A percentile compares a stretch with the other conserved stretches of the same genome.
Evolutionary conservation across 441 rosid species (phyloP).

Genomic region (Erodium chrysanthum): DNA sequence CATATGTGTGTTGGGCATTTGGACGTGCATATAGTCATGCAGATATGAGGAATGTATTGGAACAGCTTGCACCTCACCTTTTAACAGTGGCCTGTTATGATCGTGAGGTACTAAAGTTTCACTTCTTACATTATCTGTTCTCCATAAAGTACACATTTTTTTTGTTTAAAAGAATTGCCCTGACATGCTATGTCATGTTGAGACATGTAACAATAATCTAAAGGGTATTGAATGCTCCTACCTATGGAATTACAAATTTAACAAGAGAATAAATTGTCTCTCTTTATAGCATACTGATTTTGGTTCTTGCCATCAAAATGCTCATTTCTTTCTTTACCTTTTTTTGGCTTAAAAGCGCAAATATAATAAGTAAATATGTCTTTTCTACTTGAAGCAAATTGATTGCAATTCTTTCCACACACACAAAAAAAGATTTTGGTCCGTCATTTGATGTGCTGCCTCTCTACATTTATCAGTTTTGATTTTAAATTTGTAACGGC

Average conservation of each 20-base stretch:
- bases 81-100: slow-evolving; percentile 86
- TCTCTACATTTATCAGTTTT: not conserved
- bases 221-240: too few relatives aligned
- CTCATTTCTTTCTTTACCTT: not conserved
- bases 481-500: not conserved
- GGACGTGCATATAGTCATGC: slow-evolving; percentile 85
- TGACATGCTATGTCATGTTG: not conserved
- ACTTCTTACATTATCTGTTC: slow-evolving; percentile 16
- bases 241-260: too few relatives aligned
- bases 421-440: not conserved
- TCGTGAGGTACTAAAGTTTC: slow-evolving; percentile 58
- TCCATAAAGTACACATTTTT: not conserved
- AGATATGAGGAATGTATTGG: slow-evolving; percentile 73
- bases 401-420: not conserved
- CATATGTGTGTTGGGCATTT: slow-evolving; percentile 99
- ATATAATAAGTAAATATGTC: not conserved
- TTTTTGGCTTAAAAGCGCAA: not conserved
- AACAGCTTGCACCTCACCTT: slow-evolving; percentile 80
- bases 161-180: not conserved
- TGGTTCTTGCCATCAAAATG: not conserved
- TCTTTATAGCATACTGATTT: not conserved
- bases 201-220: too few relatives aligned
- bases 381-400: not conserved
- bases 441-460: not conserved
- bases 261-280: too few relatives aligned